Percentiles rank a stretch among this genome's conserved stretches.
Evolutionary conservation across 2,329 filamentous ascomycete genomes (phyloP).

Genomic region (Drechslera avenae): DNA sequence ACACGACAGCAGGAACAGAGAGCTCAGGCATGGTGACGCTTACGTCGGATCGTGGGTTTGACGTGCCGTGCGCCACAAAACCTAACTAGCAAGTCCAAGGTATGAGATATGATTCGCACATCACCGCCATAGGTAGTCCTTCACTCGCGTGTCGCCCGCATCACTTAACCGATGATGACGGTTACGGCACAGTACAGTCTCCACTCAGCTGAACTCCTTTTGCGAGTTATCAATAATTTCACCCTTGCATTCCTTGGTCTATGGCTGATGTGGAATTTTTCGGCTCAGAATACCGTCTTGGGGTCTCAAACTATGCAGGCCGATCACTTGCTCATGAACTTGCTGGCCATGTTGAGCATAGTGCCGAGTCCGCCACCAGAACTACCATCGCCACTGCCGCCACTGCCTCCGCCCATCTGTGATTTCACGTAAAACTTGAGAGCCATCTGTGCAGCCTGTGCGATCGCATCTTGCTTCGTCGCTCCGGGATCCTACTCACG

Average conservation of each 20-base stretch:
- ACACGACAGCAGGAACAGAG: not conserved
- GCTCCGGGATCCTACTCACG: constrained; percentile 54
- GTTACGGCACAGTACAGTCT: not conserved
- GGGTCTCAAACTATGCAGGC: not conserved
- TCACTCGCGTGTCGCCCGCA: not conserved
- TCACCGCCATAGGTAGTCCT: constrained; percentile 4
- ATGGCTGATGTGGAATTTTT: not conserved
- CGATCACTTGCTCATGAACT: constrained; percentile 58
- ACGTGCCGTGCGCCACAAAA: constrained; percentile 7
- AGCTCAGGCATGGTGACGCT: not conserved
- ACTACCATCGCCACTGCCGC: constrained; percentile 50
- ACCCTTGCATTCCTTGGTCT: not conserved
- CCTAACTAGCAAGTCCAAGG: not conserved
- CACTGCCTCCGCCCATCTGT: constrained; percentile 55
- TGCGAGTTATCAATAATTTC: too few species aligned
- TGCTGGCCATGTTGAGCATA: constrained; percentile 64
- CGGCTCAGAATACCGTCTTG: not conserved
- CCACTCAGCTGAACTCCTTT: too few species aligned
- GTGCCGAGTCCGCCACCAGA: constrained; percentile 55
- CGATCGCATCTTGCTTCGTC: constrained; percentile 80
- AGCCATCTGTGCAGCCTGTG: constrained; percentile 82
- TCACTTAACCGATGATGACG: not conserved
- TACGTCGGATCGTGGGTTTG: not conserved
- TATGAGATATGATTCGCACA: constrained; percentile 1
- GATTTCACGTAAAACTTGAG: constrained; percentile 91